Base-by-base conservation (phyloP, 2,329 filamentous ascomycete genomes). In the Colletotrichum sp. region DNA sequence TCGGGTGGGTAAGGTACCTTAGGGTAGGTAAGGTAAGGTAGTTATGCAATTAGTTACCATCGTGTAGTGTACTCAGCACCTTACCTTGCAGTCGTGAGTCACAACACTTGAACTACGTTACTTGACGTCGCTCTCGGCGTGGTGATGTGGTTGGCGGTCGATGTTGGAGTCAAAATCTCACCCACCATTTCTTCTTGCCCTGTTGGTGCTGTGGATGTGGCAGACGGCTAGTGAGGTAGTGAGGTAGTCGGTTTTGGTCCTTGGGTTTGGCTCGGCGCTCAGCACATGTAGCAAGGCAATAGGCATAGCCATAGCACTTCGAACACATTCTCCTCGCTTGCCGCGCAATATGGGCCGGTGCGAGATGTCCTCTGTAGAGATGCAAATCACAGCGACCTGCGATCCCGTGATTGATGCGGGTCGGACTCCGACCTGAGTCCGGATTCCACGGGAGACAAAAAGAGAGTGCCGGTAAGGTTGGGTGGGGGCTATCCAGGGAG, bases 391-490 rank as follows among this genome's bases (percentile, higher is more conserved):
- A 11, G 63, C 63, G 19, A 27, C 16, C 9, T 66, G 63, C 63
- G 65, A 68, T 57, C 59, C 67, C 70, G 59, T 44, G 73, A 52
- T 29, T 16, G 59, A 73, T 66, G 65, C 34, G 69, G 73, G 36
- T 74, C 74, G 59, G 74, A 65, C 74, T 74, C 59, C 65, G 65
- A 61, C 30, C 16, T 69, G 57, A 64, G 34, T 76, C 70, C 70
- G 57, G 34, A 32, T 27, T 49, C 73, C n/a, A 32, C 70, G 44
- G 70, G 30, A 71, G 34, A 63, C 52, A 30, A 52, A 44, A 59
- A 30, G 55, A 55, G n/a, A 39, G 8, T 12, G 13, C 19, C 29
- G 15, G 22, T 25, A 29, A 64, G 15, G 22, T 62, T 11, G n/a
- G 25, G 62, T 67, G 68, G 52, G 29, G 29, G 9, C 36, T 13